Conservation (phyloP, 2,329 filamentous ascomycete species). For the Verticillium tricorpus region DNA sequence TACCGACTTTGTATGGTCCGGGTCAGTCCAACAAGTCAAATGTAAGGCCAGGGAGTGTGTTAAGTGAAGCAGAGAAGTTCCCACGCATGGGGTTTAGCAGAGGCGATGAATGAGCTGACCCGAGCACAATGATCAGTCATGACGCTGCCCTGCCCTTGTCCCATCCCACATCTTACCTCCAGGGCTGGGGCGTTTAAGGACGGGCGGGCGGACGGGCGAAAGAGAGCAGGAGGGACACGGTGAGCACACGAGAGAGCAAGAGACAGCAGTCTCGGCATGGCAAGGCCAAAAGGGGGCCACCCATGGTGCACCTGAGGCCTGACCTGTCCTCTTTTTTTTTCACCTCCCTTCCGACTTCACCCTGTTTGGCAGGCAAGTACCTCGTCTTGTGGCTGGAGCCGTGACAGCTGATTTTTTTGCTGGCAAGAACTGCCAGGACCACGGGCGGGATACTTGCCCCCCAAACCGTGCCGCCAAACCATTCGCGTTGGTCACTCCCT, state of each 20-base stretch:
- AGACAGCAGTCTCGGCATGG: neutral
- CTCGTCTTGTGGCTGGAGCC: neutral
- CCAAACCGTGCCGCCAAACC: neutral
- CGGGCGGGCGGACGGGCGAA: neutral
- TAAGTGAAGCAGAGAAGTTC: neutral
- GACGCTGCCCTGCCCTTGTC: neutral
- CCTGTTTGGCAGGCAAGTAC: neutral
- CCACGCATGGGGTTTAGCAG: neutral
- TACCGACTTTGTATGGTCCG: neutral
- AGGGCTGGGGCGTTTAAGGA: neutral
- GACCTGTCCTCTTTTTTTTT: neutral
- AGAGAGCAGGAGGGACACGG: neutral
- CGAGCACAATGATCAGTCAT: neutral
- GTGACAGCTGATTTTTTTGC: neutral
- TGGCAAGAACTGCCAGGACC: neutral
- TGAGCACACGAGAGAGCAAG: neutral
- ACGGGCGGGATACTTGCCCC: neutral
- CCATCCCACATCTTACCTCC: neutral
- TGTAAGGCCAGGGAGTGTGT: neutral
- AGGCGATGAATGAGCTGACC: neutral
- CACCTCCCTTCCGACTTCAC: neutral
- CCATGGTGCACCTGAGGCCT: neutral
- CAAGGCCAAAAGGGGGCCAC: neutral
- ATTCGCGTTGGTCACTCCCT: neutral
- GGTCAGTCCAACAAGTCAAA: neutral